Conservation (phyloP, 1,284 basidiomycete genomes). For the Moniliophthora roreri region DNA sequence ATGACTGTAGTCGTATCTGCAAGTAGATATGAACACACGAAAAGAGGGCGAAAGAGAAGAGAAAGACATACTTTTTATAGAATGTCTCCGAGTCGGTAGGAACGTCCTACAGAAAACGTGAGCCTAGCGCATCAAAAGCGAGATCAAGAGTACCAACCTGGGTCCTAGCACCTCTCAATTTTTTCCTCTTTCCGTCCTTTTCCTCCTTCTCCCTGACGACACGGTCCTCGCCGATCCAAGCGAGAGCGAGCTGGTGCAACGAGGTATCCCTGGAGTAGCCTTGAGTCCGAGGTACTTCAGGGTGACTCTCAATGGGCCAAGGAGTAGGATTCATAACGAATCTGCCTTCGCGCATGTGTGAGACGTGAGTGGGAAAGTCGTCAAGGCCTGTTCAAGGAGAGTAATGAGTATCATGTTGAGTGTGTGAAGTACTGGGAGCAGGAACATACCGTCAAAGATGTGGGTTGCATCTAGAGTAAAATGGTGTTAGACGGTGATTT, state of each 20-base stretch:
- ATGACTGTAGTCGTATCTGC: neutral
- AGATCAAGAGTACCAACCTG: neutral
- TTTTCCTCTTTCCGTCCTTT: constrained; percentile 1
- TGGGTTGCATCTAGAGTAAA: neutral
- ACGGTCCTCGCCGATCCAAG: neutral
- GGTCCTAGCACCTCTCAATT: neutral
- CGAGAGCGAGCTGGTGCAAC: neutral
- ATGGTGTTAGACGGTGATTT: neutral
- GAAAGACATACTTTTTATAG: neutral
- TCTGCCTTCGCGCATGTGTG: neutral
- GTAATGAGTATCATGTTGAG: neutral
- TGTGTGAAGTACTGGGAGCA: neutral
- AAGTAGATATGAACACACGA: neutral
- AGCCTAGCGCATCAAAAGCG: neutral
- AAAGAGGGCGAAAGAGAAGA: neutral
- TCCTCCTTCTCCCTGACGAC: neutral
- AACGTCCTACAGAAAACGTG: neutral
- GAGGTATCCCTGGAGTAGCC: neutral
- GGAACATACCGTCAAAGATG: neutral
- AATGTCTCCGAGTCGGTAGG: neutral
- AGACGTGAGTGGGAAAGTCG: neutral
- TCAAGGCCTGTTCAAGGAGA: neutral
- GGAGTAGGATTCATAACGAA: neutral
- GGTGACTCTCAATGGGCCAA: neutral
- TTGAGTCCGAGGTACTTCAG: neutral